phyloP scores from a whole-genome alignment of 257 asterid genomes.

The Solanum chilense region DNA sequence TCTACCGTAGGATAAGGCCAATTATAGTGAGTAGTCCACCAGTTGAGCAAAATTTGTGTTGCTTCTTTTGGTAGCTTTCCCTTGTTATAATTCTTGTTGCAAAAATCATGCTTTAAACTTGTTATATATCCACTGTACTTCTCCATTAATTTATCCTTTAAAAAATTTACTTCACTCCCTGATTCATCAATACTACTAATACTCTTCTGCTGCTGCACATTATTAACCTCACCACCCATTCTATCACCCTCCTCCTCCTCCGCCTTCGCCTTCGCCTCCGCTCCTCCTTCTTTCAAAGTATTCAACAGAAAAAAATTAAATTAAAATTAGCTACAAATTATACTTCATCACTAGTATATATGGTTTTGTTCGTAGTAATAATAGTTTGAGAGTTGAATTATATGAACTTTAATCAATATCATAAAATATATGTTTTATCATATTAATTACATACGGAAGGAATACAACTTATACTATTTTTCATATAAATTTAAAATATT shows the following conservation, averaged over 20 bases:
- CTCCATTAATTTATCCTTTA: neutral
- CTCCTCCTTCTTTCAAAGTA: neutral
- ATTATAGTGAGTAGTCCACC: conserved; percentile 8
- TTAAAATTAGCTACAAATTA: neutral
- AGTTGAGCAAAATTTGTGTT: neutral
- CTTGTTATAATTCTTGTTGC: conserved; percentile 2
- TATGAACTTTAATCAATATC: too few species aligned
- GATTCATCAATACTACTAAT: neutral
- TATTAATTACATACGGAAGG: neutral
- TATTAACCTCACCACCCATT: neutral
- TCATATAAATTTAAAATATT: neutral
- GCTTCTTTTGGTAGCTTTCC: conserved; percentile 8
- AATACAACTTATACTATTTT: too few species aligned
- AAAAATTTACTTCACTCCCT: neutral
- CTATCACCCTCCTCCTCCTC: neutral
- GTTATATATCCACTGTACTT: conserved; percentile 7
- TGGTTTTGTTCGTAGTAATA: neutral
- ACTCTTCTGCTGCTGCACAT: too few species aligned
- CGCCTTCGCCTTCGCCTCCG: neutral
- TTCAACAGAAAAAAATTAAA: neutral
- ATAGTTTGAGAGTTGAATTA: neutral
- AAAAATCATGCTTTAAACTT: conserved; percentile 1
- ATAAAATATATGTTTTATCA: too few species aligned
- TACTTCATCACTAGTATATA: neutral
- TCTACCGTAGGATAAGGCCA: conserved; percentile 7